phyloP scores from a whole-genome alignment of 352 stramenopile species.

The Phytophthora fragariae region DNA sequence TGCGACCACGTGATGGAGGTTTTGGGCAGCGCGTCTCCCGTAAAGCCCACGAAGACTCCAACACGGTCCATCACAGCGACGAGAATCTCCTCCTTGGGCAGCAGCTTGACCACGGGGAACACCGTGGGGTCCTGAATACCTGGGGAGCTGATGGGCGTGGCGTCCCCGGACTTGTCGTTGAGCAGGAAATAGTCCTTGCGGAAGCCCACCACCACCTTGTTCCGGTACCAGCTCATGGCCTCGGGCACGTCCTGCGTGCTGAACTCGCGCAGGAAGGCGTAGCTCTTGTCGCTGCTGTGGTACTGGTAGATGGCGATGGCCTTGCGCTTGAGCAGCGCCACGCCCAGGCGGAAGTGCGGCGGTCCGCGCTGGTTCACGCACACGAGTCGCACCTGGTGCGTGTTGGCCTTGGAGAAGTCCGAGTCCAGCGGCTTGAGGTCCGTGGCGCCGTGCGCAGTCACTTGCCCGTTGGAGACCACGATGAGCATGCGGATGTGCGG shows the following conservation, averaged over 20 bases:
- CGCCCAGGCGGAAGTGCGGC: conserved; percentile 83
- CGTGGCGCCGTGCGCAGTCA: conserved; percentile 79
- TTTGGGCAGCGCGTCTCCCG: conserved; percentile 78
- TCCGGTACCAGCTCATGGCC: conserved; percentile 88
- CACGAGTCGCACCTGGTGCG: conserved; percentile 68
- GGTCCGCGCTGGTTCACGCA: conserved; percentile 89
- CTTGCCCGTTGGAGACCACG: conserved; percentile 76
- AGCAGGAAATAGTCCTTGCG: conserved; percentile 81
- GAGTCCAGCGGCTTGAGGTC: conserved; percentile 81
- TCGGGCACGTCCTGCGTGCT: conserved; percentile 76
- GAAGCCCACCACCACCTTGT: conserved; percentile 87
- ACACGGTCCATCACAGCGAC: conserved; percentile 87
- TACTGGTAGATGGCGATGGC: conserved; percentile 87
- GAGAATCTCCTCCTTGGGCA: conserved; percentile 88
- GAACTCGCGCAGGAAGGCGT: conserved; percentile 84
- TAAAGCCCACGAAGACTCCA: conserved; percentile 83
- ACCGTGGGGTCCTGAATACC: conserved; percentile 74
- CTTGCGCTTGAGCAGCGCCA: conserved; percentile 71
- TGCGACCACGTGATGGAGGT: conserved; percentile 89
- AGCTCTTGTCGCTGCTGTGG: conserved; percentile 79
- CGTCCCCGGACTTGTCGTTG: conserved; percentile 86
- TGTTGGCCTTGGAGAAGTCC: conserved; percentile 84
- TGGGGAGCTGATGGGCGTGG: conserved; percentile 72
- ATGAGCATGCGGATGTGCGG: conserved; percentile 91
- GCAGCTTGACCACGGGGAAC: conserved; percentile 77